A percentile compares a stretch with the other conserved stretches of the same genome.
phyloP scores from a whole-genome alignment of 1,284 basidiomycete genomes.

The Mycosarcoma maydis region DNA sequence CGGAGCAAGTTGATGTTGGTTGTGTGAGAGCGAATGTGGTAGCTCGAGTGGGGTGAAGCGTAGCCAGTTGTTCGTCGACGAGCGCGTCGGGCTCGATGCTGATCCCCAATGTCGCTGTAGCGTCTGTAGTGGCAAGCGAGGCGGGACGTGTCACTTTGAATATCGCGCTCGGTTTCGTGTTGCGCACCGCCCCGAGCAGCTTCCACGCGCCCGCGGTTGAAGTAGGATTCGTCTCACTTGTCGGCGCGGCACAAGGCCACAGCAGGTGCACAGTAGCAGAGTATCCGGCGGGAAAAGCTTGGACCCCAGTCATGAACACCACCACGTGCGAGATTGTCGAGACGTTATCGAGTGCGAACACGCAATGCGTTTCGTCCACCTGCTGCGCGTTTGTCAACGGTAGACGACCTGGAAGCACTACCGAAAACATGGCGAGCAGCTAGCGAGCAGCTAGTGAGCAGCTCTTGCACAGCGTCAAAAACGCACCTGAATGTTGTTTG shows the following conservation, averaged over 20 bases:
- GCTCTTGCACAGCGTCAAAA: no score
- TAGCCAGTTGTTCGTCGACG: constrained; percentile 56
- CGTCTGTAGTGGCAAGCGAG: background rate
- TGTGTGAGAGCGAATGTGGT: constrained; percentile 5
- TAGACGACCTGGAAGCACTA: constrained; percentile 61
- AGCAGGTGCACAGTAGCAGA: constrained; percentile 62
- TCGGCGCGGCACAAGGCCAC: constrained; percentile 39
- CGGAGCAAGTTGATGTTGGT: no score
- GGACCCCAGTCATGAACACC: constrained; percentile 63
- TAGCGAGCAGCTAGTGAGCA: no score
- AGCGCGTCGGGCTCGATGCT: constrained; percentile 55
- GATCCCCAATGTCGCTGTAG: constrained; percentile 58
- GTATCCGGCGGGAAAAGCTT: constrained; percentile 61
- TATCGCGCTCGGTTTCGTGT: constrained; percentile 65
- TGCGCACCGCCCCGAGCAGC: constrained; percentile 57
- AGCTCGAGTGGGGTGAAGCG: constrained; percentile 1
- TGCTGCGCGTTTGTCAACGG: constrained; percentile 58
- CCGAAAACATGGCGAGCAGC: constrained; percentile 66
- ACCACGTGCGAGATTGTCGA: constrained; percentile 57
- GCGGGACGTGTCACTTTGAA: constrained; percentile 32
- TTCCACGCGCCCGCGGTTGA: constrained; percentile 43
- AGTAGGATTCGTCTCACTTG: background rate
- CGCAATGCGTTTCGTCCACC: constrained; percentile 62
- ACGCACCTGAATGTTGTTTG: no score
- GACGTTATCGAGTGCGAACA: constrained; percentile 60